phyloP scores from a whole-genome alignment of 257 asterid genomes.

The Scutellaria galericulata region DNA sequence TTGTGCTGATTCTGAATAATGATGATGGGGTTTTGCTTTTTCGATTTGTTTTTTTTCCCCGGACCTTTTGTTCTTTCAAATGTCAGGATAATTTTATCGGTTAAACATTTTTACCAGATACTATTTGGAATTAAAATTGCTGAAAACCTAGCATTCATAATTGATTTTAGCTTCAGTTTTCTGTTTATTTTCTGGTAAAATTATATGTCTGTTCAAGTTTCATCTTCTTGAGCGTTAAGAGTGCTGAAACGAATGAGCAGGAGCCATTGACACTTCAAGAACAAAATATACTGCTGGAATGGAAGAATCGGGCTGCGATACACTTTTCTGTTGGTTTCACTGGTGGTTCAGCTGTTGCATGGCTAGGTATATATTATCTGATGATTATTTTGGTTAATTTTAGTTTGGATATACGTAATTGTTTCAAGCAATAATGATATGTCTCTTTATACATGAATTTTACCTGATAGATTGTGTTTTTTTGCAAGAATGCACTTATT shows the following conservation, averaged over 20 bases:
- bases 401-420: background rate
- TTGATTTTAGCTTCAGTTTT: slow-evolving; percentile 17
- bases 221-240: background rate
- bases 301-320: slow-evolving; percentile 44
- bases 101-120: background rate
- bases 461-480: slow-evolving; percentile 4
- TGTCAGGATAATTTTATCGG: slow-evolving; percentile 16
- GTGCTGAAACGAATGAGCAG: slow-evolving; percentile 42
- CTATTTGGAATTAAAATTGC: background rate
- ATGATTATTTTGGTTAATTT: slow-evolving; percentile 3
- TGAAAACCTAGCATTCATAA: slow-evolving; percentile 2
- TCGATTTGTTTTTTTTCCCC: background rate
- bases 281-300: slow-evolving; percentile 45
- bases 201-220: background rate
- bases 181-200: no score
- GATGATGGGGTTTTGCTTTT: slow-evolving; percentile 15
- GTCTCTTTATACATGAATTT: slow-evolving; percentile 1
- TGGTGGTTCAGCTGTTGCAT: slow-evolving; percentile 49
- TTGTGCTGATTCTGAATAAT: slow-evolving; percentile 7
- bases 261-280: slow-evolving; percentile 47
- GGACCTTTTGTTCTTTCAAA: background rate
- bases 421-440: background rate
- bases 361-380: slow-evolving; percentile 57
- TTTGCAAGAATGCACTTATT: background rate
- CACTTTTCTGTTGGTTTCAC: slow-evolving; percentile 47